Conservation (phyloP, 2,329 filamentous ascomycete species). For the Colletotrichum melonis region DNA sequence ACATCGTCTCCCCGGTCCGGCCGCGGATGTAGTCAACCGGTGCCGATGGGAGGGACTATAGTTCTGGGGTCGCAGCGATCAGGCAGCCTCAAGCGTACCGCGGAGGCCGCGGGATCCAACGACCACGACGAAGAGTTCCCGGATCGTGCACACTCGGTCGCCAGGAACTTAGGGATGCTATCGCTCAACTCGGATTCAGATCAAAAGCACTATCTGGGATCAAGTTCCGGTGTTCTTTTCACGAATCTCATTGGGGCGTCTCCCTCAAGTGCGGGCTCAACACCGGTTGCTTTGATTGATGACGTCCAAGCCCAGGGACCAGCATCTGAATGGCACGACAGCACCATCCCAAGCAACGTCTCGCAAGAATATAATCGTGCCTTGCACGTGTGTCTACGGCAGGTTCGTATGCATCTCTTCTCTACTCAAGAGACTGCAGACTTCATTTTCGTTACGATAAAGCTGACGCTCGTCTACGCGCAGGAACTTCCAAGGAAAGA, state of each 20-base stretch:
- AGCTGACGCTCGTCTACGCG: not conserved
- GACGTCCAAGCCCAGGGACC: conserved; percentile 29
- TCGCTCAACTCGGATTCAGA: conserved; percentile 50
- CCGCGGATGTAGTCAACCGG: not conserved
- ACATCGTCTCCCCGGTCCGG: conserved; percentile 17
- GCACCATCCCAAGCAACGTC: not conserved
- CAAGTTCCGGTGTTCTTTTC: conserved; percentile 50
- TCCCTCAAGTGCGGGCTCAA: conserved; percentile 25
- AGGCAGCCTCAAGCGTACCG: conserved; percentile 8
- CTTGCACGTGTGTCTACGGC: conserved; percentile 11
- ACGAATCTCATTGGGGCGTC: conserved; percentile 41
- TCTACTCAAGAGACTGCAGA: too few species aligned
- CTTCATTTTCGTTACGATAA: accelerated
- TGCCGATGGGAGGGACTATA: not conserved
- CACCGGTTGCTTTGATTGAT: conserved; percentile 11
- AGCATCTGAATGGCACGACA: conserved; percentile 24
- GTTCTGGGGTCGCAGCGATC: conserved; percentile 1
- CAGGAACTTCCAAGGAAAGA: conserved; percentile 39
- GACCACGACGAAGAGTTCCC: conserved; percentile 61
- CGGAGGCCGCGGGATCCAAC: conserved; percentile 43
- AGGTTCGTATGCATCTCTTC: not conserved
- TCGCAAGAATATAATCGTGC: conserved; percentile 34
- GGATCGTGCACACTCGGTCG: conserved; percentile 56
- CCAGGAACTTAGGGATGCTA: conserved; percentile 49
- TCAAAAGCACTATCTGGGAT: conserved; percentile 51